These are phyloP conservation scores for Blastobotrys mokoenaii DNA, from an alignment of 805 yeast species.

Conservation along the genomic window DNA sequence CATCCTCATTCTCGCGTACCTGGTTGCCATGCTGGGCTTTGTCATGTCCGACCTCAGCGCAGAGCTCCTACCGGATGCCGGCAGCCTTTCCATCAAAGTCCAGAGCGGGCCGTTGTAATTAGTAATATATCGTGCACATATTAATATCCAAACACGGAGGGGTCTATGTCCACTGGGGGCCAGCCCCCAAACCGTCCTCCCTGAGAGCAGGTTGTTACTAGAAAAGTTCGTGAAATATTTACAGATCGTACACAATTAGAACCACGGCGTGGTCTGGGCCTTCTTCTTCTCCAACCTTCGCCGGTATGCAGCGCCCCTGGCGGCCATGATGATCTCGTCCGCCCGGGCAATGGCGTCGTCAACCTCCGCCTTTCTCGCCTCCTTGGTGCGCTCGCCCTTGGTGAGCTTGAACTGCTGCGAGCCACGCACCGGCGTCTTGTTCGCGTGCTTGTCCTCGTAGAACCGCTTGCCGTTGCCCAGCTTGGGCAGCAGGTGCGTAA, in stretches of 20 bases:
- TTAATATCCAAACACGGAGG: background rate
- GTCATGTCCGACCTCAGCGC: conserved; percentile 40
- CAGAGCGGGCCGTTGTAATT: background rate
- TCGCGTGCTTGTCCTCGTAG: conserved; percentile 67
- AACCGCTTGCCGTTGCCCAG: conserved; percentile 53
- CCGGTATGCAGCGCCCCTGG: conserved; percentile 47
- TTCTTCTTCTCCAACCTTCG: conserved; percentile 38
- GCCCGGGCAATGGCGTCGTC: conserved; percentile 56
- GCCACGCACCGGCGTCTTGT: conserved; percentile 67
- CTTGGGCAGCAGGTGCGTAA: conserved; percentile 67
- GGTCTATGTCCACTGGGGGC: background rate
- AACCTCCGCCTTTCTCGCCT: conserved; percentile 51
- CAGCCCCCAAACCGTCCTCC: background rate
- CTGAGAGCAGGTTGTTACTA: background rate
- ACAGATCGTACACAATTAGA: conserved; percentile 14
- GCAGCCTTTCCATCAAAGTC: background rate
- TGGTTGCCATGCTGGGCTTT: conserved; percentile 73
- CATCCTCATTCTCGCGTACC: conserved; percentile 69
- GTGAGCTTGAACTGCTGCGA: conserved; percentile 71
- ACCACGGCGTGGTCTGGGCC: conserved; percentile 32
- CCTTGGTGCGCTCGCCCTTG: conserved; percentile 60
- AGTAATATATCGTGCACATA: background rate
- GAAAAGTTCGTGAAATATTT: background rate
- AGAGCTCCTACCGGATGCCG: background rate
- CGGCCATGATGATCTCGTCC: conserved; percentile 58